Conservation (phyloP, 2,329 filamentous ascomycete species). For the Fusarium dlaminii region DNA sequence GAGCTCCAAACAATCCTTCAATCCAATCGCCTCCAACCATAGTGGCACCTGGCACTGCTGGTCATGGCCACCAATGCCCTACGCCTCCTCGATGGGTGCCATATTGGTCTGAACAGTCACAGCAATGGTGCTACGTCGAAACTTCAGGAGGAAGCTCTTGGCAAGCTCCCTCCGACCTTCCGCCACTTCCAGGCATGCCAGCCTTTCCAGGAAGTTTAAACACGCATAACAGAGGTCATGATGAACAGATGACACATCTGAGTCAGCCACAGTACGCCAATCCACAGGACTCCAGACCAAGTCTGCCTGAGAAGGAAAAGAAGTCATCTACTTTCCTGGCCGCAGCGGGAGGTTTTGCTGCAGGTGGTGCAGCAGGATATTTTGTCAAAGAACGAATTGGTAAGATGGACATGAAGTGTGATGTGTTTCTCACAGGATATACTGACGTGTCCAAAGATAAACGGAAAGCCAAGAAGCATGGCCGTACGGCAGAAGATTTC, state of each 20-base stretch:
- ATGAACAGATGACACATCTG: background rate
- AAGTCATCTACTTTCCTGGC: conserved; percentile 3
- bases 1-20: fast-evolving
- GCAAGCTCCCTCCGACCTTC: conserved; percentile 1
- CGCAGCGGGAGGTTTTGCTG: conserved; percentile 25
- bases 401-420: background rate
- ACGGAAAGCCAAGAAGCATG: conserved; percentile 31
- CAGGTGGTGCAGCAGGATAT: conserved; percentile 24
- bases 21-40: background rate
- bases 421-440: too few relatives aligned
- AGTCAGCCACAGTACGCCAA: background rate
- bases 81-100: conserved; percentile 27
- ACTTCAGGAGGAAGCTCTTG: conserved; percentile 18
- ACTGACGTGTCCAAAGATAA: background rate
- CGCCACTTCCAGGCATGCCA: conserved; percentile 15
- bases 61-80: background rate
- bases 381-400: conserved; percentile 31
- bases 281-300: background rate
- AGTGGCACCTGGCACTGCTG: background rate
- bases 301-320: background rate
- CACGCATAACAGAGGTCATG: background rate
- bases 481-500: conserved; percentile 5
- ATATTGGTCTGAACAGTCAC: conserved; percentile 33
- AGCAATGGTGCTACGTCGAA: conserved; percentile 26
- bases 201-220: background rate